Percentiles rank a stretch among this genome's conserved stretches.
These are phyloP conservation scores for Epicoccum sorghinum DNA, from an alignment of 2,329 filamentous ascomycete genomes.

Conservation along the genomic window DNA sequence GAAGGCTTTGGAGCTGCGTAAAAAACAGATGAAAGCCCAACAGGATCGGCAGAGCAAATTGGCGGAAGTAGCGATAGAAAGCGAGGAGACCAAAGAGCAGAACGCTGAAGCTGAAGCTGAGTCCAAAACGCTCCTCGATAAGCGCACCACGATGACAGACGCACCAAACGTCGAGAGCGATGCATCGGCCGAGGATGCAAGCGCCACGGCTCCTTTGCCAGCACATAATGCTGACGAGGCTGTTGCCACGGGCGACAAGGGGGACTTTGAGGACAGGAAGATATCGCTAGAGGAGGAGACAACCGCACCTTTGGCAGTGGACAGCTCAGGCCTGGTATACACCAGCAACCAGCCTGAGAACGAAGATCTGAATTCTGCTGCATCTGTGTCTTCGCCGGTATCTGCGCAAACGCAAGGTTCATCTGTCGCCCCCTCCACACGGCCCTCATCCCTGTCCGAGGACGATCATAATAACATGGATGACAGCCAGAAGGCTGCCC, in stretches of 20 bases:
- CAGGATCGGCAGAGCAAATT: constrained; percentile 38
- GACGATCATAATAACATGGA: constrained; percentile 36
- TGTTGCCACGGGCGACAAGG: constrained; percentile 7
- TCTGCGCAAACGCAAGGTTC: constrained; percentile 48
- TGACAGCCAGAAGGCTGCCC: constrained; percentile 23
- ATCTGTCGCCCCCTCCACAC: constrained; percentile 45
- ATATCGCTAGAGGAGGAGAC: constrained; percentile 22
- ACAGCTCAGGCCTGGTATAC: constrained; percentile 63
- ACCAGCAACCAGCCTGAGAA: constrained; percentile 46
- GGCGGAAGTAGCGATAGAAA: constrained; percentile 8
- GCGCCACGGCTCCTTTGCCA: background rate
- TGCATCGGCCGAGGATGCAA: background rate
- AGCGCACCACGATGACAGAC: constrained; percentile 5
- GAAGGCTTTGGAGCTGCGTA: constrained; percentile 90
- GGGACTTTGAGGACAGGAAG: constrained; percentile 20
- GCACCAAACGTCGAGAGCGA: constrained; percentile 8
- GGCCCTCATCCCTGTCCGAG: constrained; percentile 49
- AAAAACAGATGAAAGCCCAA: constrained; percentile 69
- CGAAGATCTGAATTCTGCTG: constrained; percentile 45
- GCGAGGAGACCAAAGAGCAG: constrained; percentile 14
- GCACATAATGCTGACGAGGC: constrained; percentile 1
- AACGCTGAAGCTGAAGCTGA: background rate
- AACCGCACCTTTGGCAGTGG: constrained; percentile 16
- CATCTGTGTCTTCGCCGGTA: constrained; percentile 45
- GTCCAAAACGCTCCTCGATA: background rate